phyloP scores from a whole-genome alignment of 768 basidiomycete genomes.

The Lactarius psammicola region DNA sequence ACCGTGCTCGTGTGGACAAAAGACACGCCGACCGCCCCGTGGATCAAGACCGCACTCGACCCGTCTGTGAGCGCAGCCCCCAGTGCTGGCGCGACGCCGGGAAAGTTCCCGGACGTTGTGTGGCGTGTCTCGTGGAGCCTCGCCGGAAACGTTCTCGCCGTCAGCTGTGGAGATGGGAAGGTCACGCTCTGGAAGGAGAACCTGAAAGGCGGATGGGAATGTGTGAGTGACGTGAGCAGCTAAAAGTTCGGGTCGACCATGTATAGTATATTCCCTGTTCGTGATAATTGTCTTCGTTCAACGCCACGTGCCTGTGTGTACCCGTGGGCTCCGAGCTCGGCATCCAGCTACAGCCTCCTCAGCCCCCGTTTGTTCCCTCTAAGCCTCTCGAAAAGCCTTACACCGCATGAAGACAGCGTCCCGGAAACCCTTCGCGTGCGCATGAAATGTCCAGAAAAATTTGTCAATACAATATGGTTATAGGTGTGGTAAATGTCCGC shows the following conservation, averaged over 20 bases:
- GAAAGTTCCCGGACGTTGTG: conserved; percentile 94
- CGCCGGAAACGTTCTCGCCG: conserved; percentile 92
- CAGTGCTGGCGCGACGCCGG: conserved; percentile 48
- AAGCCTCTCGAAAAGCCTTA: neutral
- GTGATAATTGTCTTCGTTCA: conserved; percentile 11
- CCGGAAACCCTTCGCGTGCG: neutral
- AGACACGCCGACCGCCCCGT: conserved; percentile 66
- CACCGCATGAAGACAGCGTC: no score
- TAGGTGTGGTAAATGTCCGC: neutral
- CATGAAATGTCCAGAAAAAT: neutral
- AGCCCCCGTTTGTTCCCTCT: neutral
- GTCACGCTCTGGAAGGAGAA: conserved; percentile 99
- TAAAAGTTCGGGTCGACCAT: conserved; percentile 38
- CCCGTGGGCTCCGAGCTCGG: no score
- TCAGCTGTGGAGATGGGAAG: conserved; percentile 97
- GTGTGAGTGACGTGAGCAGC: conserved; percentile 92
- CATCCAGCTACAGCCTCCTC: neutral
- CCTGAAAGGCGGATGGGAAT: conserved; percentile 92
- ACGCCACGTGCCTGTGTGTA: neutral
- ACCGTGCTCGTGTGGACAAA: conserved; percentile 92
- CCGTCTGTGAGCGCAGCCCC: conserved; percentile 53
- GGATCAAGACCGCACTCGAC: conserved; percentile 80
- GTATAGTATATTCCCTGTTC: conserved; percentile 18
- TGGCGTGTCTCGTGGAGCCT: conserved; percentile 99
- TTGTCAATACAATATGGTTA: neutral